Base-by-base conservation (phyloP, 495 filamentous ascomycete species). In the Cenococcum geophilum region DNA sequence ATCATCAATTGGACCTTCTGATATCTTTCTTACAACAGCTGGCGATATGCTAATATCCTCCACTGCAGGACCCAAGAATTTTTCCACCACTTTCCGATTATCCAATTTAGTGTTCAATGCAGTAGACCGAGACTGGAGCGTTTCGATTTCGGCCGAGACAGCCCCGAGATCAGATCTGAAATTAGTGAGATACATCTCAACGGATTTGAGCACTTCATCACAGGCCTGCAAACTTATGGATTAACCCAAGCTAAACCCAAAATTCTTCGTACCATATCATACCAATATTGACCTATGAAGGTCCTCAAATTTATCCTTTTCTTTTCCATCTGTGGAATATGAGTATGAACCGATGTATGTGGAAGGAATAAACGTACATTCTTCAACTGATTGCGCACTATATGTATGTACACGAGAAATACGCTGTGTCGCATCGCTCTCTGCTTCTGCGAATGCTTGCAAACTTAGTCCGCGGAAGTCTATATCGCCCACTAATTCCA, bases 81-180 rank as follows among this genome's bases (percentile, higher is more conserved):
- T 91, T 73, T 98, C 93, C 8, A 97, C 91, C 20, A 86, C 82
- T 66, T 88, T 91, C 22, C 93, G 79, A 67, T 97, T 97, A 68
- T 92, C 88, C 35, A 97, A 75, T 72, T 90, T 85, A n/a, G 86
- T 82, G 65, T 92, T 97, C 62, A 98, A 73, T 35, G 86, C 82
- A 5, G 85, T 83, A 1, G 93, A 97, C 18, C 91, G 84, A 35
- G 86, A 83, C 72, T 98, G 93, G 18, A 98, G 77, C 14, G 83
- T 89, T 74, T 98, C 95, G 27, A 98, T 98, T 69, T 98, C 93
- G 3, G 89, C 85, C 9, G 93, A 96, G 5, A 98, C 95, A 1
- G 83, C 82, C 3, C 90, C 91, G 14, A 98, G 79, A 71, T 98
- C 93, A 53, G 87, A 87, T 74, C 92, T 91, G 68, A 98, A 98